phyloP scores from a whole-genome alignment of 208 protist genomes.

The Strigomonas galati region DNA sequence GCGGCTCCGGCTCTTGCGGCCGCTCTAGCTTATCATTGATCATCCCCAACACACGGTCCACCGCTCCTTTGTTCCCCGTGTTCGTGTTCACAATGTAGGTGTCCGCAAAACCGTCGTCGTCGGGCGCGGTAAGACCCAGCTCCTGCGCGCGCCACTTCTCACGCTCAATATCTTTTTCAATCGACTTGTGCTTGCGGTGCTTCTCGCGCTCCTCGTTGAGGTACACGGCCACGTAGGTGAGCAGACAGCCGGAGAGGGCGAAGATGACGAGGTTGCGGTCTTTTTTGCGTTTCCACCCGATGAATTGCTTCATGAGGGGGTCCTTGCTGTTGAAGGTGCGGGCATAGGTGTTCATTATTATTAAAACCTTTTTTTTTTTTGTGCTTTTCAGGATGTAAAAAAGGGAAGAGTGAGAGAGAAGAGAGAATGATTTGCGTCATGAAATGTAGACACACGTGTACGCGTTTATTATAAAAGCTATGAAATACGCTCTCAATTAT shows the following conservation, averaged over 20 bases:
- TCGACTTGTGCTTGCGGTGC: slow-evolving; percentile 51
- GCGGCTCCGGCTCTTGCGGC: too few species aligned
- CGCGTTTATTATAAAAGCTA: too few species aligned
- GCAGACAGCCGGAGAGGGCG: slow-evolving; percentile 22
- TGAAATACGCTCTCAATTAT: too few species aligned
- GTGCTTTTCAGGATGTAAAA: slow-evolving; percentile 2
- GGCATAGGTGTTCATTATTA: slow-evolving; percentile 58
- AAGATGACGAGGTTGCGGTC: slow-evolving; percentile 46
- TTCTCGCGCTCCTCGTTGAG: slow-evolving; percentile 56
- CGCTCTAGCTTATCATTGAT: too few species aligned
- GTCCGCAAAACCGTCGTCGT: slow-evolving; percentile 67
- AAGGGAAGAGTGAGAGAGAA: slow-evolving; percentile 9
- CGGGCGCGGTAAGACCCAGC: slow-evolving; percentile 43
- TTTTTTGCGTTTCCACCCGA: slow-evolving; percentile 47
- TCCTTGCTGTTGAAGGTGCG: slow-evolving; percentile 45
- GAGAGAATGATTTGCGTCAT: not conserved
- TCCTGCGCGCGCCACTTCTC: slow-evolving; percentile 72
- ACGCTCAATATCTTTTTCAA: slow-evolving; percentile 78
- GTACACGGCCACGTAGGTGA: slow-evolving; percentile 53
- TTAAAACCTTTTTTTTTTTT: slow-evolving; percentile 12
- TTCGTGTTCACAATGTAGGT: slow-evolving; percentile 25
- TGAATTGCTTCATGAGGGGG: slow-evolving; percentile 22
- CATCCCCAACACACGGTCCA: not conserved
- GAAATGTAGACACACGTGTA: too few species aligned
- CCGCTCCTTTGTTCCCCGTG: not conserved